Evolutionary conservation across 768 basidiomycete species (phyloP), one percentile per base, ranked within the genome.

Genomic region (Sporobolomyces pararoseus): DNA sequence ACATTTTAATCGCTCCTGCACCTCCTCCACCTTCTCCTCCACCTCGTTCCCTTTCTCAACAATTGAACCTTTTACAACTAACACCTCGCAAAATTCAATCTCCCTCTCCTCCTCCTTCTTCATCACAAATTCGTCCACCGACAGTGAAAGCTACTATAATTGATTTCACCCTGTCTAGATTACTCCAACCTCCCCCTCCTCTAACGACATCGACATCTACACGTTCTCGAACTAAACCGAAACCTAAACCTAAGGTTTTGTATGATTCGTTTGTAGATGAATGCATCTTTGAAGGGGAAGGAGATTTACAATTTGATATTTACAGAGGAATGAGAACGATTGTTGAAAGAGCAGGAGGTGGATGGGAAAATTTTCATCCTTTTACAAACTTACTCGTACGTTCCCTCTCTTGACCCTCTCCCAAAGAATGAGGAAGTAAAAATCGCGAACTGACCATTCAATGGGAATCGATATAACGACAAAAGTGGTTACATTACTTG

Each of bases 291-390:
- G 88, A 91, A 81, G 95, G 95, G 35, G 86, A 90, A 82, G 95
- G 91, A 14, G 90, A 92, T 78, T 89, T 90, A 76, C 96, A 98
- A 79, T 97, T 91, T 79, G 92, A 97, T 77, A 83, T 97, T 6
- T 99, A 99, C 77, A 86, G 95, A 50, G 85, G 88, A 80, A 97
- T 98, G 91, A 83, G 83, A 57, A 81, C 82, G 35, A 80, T 86
- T 70, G 86, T 85, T 53, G 80, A 83, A 7, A 81, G 82, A 42
- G 78, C 82, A 34, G 69, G 59, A 7, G 60, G 54, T 7, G 65
- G 44, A 49, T 99, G 96, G 96, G 84, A 85, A 73, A 83, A 79
- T 14, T 96, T 87, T 78, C 83, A 86, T 65, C 91, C 91, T 2
- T 79, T 88, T 23, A 93, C 91, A 14, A 98, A 97, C 78, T 86